Evolutionary conservation across 768 basidiomycete species (phyloP).

Genomic region (Asterophora parasitica): DNA sequence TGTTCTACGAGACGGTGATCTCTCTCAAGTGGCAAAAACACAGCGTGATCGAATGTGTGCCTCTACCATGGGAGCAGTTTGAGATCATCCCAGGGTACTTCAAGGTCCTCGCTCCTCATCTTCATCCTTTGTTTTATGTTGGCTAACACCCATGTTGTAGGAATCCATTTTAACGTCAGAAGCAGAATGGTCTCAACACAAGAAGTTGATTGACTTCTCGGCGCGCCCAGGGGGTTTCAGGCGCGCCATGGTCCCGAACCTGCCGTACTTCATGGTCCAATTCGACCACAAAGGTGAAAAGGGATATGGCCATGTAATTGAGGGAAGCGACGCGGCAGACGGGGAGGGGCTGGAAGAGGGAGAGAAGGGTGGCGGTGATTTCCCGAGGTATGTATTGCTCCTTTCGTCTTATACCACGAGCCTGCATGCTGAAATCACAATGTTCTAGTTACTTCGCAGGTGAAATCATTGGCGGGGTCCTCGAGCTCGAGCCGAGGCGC

Average conservation of each 20-base stretch:
- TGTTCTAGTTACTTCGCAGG: slow-evolving; percentile 79
- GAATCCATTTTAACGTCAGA: slow-evolving; percentile 94
- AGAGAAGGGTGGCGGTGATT: slow-evolving; percentile 88
- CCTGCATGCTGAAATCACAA: too few relatives aligned
- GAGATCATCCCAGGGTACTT: slow-evolving; percentile 91
- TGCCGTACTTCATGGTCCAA: slow-evolving; percentile 99
- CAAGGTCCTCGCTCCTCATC: slow-evolving; percentile 47
- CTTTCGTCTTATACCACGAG: neutral
- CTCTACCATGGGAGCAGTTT: slow-evolving; percentile 84
- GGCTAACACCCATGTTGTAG: slow-evolving; percentile 30
- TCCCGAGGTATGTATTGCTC: slow-evolving; percentile 59
- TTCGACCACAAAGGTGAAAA: slow-evolving; percentile 98
- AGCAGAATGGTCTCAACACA: slow-evolving; percentile 97
- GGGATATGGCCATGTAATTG: slow-evolving; percentile 97
- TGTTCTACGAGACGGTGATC: slow-evolving; percentile 94
- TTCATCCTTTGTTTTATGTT: neutral
- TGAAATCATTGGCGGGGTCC: slow-evolving; percentile 89
- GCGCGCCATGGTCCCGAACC: slow-evolving; percentile 90
- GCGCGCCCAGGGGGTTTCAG: slow-evolving; percentile 89
- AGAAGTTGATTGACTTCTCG: slow-evolving; percentile 93
- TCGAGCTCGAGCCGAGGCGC: slow-evolving; percentile 79
- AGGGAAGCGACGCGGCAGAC: slow-evolving; percentile 61
- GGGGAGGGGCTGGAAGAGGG: slow-evolving; percentile 61
- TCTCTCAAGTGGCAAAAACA: slow-evolving; percentile 85
- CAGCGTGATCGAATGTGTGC: slow-evolving; percentile 91